Evolutionary conservation across 169 alveolate genomes (phyloP).

Genomic region (Eimeria brunetti): DNA sequence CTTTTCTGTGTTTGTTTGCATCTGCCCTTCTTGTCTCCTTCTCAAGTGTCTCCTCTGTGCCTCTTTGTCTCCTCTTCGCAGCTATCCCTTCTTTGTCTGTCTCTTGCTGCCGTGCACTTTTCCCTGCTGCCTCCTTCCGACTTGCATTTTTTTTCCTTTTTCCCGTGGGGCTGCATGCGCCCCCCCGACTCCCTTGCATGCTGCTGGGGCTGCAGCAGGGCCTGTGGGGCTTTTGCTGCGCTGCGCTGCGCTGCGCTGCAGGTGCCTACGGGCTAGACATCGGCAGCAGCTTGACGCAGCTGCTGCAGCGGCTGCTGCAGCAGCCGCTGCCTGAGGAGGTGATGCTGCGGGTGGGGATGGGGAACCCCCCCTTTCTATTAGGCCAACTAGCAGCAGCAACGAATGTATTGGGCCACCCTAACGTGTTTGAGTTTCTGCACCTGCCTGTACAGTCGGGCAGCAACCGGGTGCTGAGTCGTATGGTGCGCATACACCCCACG

Average conservation of each 20-base stretch:
- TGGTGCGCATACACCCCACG: conserved; percentile 85
- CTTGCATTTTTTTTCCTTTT: too few relatives aligned
- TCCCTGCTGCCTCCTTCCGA: background rate
- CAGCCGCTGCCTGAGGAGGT: conserved; percentile 72
- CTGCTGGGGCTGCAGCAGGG: too few relatives aligned
- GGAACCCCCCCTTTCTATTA: conserved; percentile 99
- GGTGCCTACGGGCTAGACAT: conserved; percentile 99
- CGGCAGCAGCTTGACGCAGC: conserved; percentile 95
- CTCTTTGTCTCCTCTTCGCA: background rate
- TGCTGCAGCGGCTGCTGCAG: conserved; percentile 89
- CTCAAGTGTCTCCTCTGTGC: background rate
- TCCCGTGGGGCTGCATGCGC: too few relatives aligned
- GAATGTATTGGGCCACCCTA: conserved; percentile 95
- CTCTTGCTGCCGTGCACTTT: background rate
- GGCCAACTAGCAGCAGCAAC: conserved; percentile 96
- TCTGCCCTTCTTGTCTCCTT: too few relatives aligned
- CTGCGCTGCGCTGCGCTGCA: conserved; percentile 4
- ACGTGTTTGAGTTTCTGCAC: conserved; percentile 97
- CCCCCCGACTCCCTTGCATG: too few relatives aligned
- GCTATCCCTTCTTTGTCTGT: background rate
- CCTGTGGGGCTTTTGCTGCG: too few relatives aligned
- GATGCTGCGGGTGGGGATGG: conserved; percentile 98
- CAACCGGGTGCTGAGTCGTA: conserved; percentile 94
- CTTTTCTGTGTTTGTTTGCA: background rate
- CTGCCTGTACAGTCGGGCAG: conserved; percentile 99